Evolutionary conservation across 164 flowering plant genomes (phyloP).

Genomic region (Saururus chinensis): DNA sequence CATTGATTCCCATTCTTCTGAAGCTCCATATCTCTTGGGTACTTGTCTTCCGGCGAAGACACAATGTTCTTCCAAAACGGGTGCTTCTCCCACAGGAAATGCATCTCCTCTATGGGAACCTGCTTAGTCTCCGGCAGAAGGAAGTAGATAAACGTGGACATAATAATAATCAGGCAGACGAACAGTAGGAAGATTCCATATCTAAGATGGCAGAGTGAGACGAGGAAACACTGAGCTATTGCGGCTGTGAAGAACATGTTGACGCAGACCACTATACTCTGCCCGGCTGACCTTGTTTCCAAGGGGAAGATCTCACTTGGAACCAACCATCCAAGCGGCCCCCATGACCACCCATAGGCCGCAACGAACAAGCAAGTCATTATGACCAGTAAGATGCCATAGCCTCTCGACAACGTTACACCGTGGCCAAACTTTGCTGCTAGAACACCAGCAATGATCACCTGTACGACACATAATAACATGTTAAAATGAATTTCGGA

Average conservation of each 20-base stretch:
- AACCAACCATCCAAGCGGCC: constrained; percentile 90
- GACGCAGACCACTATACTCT: constrained; percentile 76
- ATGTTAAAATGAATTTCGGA: not conserved
- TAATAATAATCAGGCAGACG: constrained; percentile 45
- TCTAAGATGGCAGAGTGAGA: constrained; percentile 61
- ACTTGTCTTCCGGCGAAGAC: constrained; percentile 2
- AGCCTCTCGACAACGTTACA: constrained; percentile 33
- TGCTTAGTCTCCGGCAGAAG: constrained; percentile 90
- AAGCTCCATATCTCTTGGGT: not conserved
- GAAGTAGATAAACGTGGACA: constrained; percentile 66
- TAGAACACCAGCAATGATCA: constrained; percentile 44
- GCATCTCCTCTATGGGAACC: constrained; percentile 80
- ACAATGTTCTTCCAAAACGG: constrained; percentile 61
- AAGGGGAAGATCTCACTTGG: constrained; percentile 90
- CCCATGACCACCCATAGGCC: constrained; percentile 71
- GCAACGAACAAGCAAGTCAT: constrained; percentile 44
- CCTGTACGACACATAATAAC: constrained; percentile 22
- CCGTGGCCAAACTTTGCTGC: constrained; percentile 74
- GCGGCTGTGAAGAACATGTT: constrained; percentile 80
- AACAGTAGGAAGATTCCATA: constrained; percentile 82
- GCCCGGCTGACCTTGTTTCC: constrained; percentile 89
- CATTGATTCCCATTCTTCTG: not conserved
- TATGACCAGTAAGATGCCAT: constrained; percentile 48
- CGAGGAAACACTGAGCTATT: constrained; percentile 75
- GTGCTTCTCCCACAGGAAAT: constrained; percentile 49